Evolutionary conservation across 2,329 filamentous ascomycete genomes (phyloP), one percentile per base, ranked within the genome.

Genomic region (Aspergillus puulaauensis): DNA sequence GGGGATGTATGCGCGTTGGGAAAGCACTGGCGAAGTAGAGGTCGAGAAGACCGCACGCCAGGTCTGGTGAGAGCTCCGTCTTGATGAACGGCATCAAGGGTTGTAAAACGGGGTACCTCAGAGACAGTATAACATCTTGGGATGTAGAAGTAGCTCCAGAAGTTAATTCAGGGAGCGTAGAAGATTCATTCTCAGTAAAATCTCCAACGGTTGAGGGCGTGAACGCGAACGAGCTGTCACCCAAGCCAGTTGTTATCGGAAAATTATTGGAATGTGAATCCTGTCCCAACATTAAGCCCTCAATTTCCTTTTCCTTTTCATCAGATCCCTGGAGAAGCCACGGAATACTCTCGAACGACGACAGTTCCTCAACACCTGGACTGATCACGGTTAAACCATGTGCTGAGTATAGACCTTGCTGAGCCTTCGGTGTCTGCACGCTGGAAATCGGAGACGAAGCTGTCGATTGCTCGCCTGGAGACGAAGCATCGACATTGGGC

Each of bases 1-100:
- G 88, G 6, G 93, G 93, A 71, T 96, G 91, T 80, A 95, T 89
- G 72, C 93, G 89, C 5, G 89, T 87, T 2, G 90, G 90, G 6
- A 91, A 95, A 1, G 91, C 92, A 71, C 90, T 96, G 44, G 91
- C 86, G 72, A 96, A 96, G 75, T 96, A 97, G 27, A 96, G 80
- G 69, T 96, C 92, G 57, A 97, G 82, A 41, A 97, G 80, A 71
- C 96, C 91, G 77, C 91, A 96, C 4, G 92, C 92, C 52, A 96
- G 79, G 7, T 86, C 83, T 35, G 89, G 80, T 2, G 93, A 90
- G 48, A 96, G 85, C 61, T 95, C 89, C 58, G 86, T 86, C 44
- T 86, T 86, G 47, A 97, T 82, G 69, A 95, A 90, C 9, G 91
- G 90, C 45, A 96, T 76, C 2, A 97, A 79, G 33, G 92, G 92